Percentiles rank a stretch among this genome's conserved stretches.
Evolutionary conservation across 495 filamentous ascomycete species (phyloP).

Genomic region (Lasiosphaeria ovina): DNA sequence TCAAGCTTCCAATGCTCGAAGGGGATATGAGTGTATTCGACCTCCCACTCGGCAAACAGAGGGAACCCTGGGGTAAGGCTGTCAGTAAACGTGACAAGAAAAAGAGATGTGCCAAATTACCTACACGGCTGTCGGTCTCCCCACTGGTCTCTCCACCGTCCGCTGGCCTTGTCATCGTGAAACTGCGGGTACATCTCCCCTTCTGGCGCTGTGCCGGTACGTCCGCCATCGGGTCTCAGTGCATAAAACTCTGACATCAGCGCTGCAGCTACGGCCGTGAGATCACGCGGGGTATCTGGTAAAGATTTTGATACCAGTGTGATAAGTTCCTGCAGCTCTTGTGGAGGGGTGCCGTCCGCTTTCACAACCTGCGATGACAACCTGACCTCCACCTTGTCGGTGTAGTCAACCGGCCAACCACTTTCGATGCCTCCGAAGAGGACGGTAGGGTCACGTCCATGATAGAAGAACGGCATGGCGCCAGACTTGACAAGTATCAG

Average conservation of each 20-base stretch:
- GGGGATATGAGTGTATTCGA: constrained; percentile 48
- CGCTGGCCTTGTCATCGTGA: background rate
- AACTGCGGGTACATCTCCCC: background rate
- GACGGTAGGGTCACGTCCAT: constrained; percentile 46
- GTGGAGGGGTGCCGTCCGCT: background rate
- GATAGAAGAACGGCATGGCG: constrained; percentile 28
- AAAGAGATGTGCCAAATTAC: too few relatives aligned
- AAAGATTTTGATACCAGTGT: background rate
- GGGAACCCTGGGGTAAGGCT: too few relatives aligned
- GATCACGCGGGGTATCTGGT: background rate
- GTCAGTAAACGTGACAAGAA: too few relatives aligned
- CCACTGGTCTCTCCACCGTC: too few relatives aligned
- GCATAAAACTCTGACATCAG: constrained; percentile 1
- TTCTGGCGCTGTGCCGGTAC: background rate
- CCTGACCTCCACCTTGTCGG: constrained; percentile 35
- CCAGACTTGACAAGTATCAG: constrained; percentile 14
- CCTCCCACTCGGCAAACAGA: constrained; percentile 55
- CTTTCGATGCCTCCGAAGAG: constrained; percentile 41
- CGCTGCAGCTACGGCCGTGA: background rate
- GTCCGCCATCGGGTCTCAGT: background rate
- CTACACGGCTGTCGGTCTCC: constrained; percentile 18
- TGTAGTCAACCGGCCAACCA: constrained; percentile 48
- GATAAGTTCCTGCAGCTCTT: background rate
- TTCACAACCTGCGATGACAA: constrained; percentile 28
- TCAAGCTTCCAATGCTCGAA: constrained; percentile 32